Evolutionary conservation across 1,284 basidiomycete species (phyloP), one percentile per base, ranked within the genome.

Genomic region (Cutaneotrichosporon cyanovorans): DNA sequence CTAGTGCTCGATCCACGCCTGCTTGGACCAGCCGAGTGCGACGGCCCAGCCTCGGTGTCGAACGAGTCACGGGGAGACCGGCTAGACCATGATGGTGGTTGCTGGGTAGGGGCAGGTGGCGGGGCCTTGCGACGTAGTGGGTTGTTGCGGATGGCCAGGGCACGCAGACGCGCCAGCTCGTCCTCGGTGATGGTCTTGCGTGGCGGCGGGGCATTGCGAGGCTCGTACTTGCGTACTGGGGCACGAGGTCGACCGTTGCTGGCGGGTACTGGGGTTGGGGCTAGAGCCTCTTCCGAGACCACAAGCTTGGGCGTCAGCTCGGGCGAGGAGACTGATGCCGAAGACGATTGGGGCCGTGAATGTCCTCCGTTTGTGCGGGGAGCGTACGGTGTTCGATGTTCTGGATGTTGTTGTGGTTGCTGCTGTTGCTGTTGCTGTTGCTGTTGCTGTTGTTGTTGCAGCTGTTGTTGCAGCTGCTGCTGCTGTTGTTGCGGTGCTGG

Each of bases 61-160:
- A 34, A 19, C 21, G 40, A 16, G 22, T 32, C 10, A 4, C 54
- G 53, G 28, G 65, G 59, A 12, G 60, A 58, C 2, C 62, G 58
- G 4, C 57, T 62, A 6, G 63, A 66, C 65, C 66, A 68, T 4
- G 57, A 60, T 1, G 66, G 66, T 12, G 58, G 42, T 2, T n/a
- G n/a, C n/a, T n/a, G n/a, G n/a, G n/a, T n/a, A n/a, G n/a, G n/a
- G n/a, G n/a, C n/a, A n/a, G 59, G 49, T 20, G 50, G 48, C 5
- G 39, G 39, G 7, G 16, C 30, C 10, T 31, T 33, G 8, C 40
- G 20, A 30, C 56, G 50, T 3, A 69, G 49, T 5, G 65, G 64
- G 39, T 69, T 69, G 46, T 66, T 66, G 28, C 16, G 32, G 16
- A 44, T 16, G 2, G 56, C 65, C 2, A 45, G 19, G 2, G 45